These are phyloP conservation scores for Lichtheimia corymbifera DNA, from an alignment of 371 early-diverging fungal species.

Conservation along the genomic window DNA sequence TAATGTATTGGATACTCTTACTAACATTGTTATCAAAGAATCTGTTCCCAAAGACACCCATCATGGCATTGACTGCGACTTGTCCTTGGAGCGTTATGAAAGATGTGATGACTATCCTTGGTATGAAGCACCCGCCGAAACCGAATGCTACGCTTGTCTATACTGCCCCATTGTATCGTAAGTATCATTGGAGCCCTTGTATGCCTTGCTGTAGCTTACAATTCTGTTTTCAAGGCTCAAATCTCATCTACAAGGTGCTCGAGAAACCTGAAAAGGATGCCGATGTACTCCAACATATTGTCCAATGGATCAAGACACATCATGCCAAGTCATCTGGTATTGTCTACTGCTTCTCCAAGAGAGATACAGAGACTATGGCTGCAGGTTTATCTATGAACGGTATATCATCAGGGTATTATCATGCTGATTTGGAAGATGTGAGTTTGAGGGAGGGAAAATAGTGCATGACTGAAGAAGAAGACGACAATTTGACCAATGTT, in stretches of 20 bases:
- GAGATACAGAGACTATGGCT: conserved; percentile 75
- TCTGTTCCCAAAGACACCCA: conserved; percentile 68
- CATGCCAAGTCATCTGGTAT: conserved; percentile 74
- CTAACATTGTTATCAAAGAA: conserved; percentile 20
- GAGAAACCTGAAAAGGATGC: conserved; percentile 52
- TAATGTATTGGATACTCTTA: not conserved
- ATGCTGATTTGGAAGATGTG: conserved; percentile 79
- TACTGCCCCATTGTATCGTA: conserved; percentile 58
- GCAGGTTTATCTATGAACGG: conserved; percentile 44
- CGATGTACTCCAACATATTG: conserved; percentile 66
- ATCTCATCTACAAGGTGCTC: conserved; percentile 73
- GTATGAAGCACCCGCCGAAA: conserved; percentile 43
- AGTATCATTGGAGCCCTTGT: not conserved
- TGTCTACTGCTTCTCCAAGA: conserved; percentile 81
- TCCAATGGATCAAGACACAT: conserved; percentile 62
- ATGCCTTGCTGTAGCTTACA: too few species aligned
- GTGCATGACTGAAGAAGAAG: not conserved
- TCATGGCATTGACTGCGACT: conserved; percentile 92
- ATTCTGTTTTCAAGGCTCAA: conserved; percentile 44
- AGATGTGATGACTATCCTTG: conserved; percentile 64
- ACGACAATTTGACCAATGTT: too few species aligned
- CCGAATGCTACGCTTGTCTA: conserved; percentile 50
- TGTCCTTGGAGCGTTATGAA: conserved; percentile 73
- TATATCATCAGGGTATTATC: conserved; percentile 62
- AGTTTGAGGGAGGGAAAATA: not conserved